Evolutionary conservation across 192 early-diverging fungal genomes (phyloP).

Genomic region (Podila epigama): DNA sequence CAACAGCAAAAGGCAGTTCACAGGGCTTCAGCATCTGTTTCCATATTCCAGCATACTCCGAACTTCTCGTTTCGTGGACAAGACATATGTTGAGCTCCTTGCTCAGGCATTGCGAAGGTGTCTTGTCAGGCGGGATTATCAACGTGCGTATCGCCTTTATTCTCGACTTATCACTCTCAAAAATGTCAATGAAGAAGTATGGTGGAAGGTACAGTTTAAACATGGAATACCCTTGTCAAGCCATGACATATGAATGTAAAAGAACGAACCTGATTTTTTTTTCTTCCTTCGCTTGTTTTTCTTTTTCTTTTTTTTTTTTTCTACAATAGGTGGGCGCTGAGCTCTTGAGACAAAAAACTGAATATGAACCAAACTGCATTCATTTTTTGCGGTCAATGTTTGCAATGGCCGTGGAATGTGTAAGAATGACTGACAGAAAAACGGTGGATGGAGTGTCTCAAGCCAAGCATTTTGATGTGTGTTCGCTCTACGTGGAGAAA

Average conservation of each 20-base stretch:
- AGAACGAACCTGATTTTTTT: background rate
- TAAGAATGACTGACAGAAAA: constrained; percentile 1
- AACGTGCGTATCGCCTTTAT: constrained; percentile 27
- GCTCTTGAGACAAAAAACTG: constrained; percentile 17
- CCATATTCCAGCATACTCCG: background rate
- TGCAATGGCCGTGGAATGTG: constrained; percentile 11
- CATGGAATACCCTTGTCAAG: background rate
- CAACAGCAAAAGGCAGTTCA: no score
- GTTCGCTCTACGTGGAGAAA: background rate
- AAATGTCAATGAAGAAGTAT: constrained; percentile 2
- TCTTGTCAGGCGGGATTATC: constrained; percentile 20
- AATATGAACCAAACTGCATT: constrained; percentile 30
- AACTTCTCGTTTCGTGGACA: no score
- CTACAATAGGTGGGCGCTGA: constrained; percentile 25
- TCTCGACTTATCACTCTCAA: background rate
- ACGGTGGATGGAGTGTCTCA: background rate
- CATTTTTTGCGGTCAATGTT: constrained; percentile 23
- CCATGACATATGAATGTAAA: background rate
- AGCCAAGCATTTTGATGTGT: background rate
- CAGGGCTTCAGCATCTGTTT: constrained; percentile 7
- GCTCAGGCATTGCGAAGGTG: constrained; percentile 13
- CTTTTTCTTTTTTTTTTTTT: background rate
- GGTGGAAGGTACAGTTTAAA: constrained; percentile 29
- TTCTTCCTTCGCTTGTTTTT: background rate
- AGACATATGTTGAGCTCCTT: constrained; percentile 16